Evolutionary conservation across 257 asterid species (phyloP).

Genomic region (Fraxinus americana): DNA sequence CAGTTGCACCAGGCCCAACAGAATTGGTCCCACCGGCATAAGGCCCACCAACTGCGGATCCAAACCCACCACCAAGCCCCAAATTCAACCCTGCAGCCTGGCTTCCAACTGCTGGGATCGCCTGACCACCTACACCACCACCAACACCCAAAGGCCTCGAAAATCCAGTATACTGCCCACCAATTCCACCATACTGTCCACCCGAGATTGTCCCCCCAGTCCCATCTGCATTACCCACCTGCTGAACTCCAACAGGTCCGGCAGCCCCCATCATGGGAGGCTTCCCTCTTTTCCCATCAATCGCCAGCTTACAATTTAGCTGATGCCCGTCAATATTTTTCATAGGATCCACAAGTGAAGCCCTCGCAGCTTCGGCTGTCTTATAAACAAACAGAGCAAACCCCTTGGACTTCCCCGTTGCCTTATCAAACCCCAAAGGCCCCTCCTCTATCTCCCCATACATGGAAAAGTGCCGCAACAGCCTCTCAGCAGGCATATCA

Average conservation of each 20-base stretch:
- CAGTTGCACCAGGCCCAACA: slow-evolving; percentile 56
- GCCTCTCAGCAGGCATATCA: slow-evolving; percentile 74
- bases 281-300: slow-evolving; percentile 72
- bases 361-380: slow-evolving; percentile 70
- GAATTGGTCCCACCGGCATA: slow-evolving; percentile 53
- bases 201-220: slow-evolving; percentile 36
- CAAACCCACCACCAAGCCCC: slow-evolving; percentile 50
- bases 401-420: slow-evolving; percentile 84
- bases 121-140: slow-evolving; percentile 49
- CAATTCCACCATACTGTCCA: slow-evolving; percentile 55
- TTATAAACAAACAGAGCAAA: slow-evolving; percentile 82
- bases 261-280: slow-evolving; percentile 41
- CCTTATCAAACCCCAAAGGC: slow-evolving; percentile 83
- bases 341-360: slow-evolving; percentile 63
- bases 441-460: slow-evolving; percentile 95
- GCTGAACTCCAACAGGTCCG: slow-evolving; percentile 46
- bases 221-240: slow-evolving; percentile 53
- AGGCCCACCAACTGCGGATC: slow-evolving; percentile 51
- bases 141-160: slow-evolving; percentile 40
- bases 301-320: slow-evolving; percentile 73
- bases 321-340: slow-evolving; percentile 81
- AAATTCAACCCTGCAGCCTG: slow-evolving; percentile 49
- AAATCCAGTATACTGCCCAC: slow-evolving; percentile 50
- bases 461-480: slow-evolving; percentile 68
- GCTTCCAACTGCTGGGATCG: slow-evolving; percentile 42